Conservation (phyloP, 352 stramenopile species). For the Phytophthora meadii region DNA sequence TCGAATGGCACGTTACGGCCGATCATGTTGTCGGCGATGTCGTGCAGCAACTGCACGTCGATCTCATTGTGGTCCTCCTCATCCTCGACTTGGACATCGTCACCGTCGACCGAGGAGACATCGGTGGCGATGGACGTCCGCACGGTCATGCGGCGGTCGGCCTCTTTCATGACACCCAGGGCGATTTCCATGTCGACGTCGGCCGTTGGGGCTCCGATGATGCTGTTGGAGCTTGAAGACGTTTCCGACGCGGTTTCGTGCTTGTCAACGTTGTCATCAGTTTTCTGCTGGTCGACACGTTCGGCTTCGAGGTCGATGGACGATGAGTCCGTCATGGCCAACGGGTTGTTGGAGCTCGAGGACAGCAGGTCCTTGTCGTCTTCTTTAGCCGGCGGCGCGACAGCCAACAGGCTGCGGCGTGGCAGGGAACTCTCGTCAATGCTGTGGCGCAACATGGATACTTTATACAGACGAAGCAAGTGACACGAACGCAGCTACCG, state of each 20-base stretch:
- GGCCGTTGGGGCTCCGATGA: conserved; percentile 3
- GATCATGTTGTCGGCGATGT: conserved; percentile 62
- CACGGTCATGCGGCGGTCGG: conserved; percentile 28
- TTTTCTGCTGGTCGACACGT: conserved; percentile 16
- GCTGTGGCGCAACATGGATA: conserved; percentile 37
- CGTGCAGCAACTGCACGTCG: conserved; percentile 41
- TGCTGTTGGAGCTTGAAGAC: conserved; percentile 34
- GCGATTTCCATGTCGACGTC: conserved; percentile 23
- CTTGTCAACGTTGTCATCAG: conserved; percentile 23
- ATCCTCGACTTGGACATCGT: conserved; percentile 13
- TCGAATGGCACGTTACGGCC: conserved; percentile 60
- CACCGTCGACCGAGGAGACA: conserved; percentile 24
- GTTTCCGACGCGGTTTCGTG: conserved; percentile 25
- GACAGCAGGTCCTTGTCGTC: conserved; percentile 20
- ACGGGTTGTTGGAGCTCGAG: conserved; percentile 25
- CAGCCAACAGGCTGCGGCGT: conserved; percentile 27
- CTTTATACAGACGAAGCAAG: conserved; percentile 16
- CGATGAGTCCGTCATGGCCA: conserved; percentile 18
- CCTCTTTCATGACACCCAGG: conserved; percentile 26
- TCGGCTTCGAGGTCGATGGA: conserved; percentile 36
- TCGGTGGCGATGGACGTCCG: conserved; percentile 35
- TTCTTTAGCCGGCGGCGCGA: conserved; percentile 1
- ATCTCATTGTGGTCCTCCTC: conserved; percentile 31
- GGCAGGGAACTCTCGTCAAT: conserved; percentile 31
- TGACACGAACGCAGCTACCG: not conserved